phyloP scores from a whole-genome alignment of 495 filamentous ascomycete species.

The Neurospora sp. region DNA sequence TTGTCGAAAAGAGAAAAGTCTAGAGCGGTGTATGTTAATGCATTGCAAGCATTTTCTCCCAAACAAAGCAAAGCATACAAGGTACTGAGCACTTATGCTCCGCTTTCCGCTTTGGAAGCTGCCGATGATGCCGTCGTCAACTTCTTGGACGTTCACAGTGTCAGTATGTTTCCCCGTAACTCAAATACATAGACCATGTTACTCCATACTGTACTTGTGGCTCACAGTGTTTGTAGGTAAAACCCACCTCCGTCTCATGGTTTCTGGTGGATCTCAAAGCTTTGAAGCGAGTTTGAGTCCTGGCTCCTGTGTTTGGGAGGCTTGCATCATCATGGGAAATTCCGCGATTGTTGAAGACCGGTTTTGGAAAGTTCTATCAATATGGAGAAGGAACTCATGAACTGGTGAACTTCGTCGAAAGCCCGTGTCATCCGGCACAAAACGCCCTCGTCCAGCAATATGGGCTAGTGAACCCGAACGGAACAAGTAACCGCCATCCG shows the following conservation, averaged over 20 bases:
- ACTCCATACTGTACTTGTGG: neutral
- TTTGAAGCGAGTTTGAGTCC: neutral
- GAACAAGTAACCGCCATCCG: too few species aligned
- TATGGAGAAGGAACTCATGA: too few species aligned
- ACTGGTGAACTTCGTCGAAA: too few species aligned
- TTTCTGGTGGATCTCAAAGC: neutral
- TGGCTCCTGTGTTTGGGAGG: neutral
- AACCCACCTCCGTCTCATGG: neutral
- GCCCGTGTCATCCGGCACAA: too few species aligned
- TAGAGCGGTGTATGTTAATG: neutral
- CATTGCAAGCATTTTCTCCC: neutral
- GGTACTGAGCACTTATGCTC: neutral
- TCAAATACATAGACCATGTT: neutral
- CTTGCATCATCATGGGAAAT: neutral
- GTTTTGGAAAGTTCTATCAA: neutral
- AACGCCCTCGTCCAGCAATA: too few species aligned
- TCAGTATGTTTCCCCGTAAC: neutral
- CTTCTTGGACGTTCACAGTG: neutral
- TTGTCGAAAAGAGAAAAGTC: neutral
- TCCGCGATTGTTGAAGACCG: neutral
- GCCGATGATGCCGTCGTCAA: neutral
- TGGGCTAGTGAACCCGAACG: too few species aligned
- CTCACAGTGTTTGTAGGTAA: neutral
- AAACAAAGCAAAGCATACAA: neutral
- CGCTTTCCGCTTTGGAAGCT: neutral